These are phyloP conservation scores for Clonostachys solani DNA, from an alignment of 2,329 filamentous ascomycete genomes.

Conservation along the genomic window DNA sequence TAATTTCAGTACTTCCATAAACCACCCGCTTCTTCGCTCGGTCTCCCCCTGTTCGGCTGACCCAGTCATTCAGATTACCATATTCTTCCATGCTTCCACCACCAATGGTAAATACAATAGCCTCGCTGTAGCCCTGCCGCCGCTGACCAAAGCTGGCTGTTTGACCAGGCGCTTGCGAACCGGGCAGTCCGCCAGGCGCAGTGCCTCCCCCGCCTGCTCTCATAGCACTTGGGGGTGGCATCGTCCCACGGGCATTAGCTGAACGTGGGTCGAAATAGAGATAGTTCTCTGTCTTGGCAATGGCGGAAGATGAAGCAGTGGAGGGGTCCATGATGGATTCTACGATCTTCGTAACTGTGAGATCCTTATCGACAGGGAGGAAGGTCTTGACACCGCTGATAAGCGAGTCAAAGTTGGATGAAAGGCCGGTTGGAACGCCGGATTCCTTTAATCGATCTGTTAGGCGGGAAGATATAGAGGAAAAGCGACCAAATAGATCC, in stretches of 20 bases:
- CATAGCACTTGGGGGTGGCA: constrained; percentile 71
- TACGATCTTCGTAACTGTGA: constrained; percentile 96
- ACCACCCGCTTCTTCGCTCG: constrained; percentile 75
- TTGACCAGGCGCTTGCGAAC: constrained; percentile 54
- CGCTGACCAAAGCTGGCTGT: constrained; percentile 86
- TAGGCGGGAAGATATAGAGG: constrained; percentile 82
- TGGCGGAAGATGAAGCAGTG: constrained; percentile 82
- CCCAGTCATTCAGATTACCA: constrained; percentile 96
- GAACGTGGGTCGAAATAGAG: constrained; percentile 96
- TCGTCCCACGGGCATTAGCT: constrained; percentile 86
- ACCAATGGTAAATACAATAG: constrained; percentile 90
- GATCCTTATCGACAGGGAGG: constrained; percentile 89
- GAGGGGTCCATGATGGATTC: constrained; percentile 97
- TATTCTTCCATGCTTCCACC: constrained; percentile 99
- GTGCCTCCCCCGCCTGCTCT: constrained; percentile 33
- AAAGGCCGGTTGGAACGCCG: constrained; percentile 63
- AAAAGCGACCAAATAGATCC: constrained; percentile 91
- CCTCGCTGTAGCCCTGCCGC: constrained; percentile 83
- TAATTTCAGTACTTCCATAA: constrained; percentile 87
- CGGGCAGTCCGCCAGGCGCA: constrained; percentile 45
- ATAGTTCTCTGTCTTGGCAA: constrained; percentile 94
- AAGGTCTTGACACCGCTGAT: constrained; percentile 98
- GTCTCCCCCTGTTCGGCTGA: constrained; percentile 66
- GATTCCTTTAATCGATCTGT: constrained; percentile 94
- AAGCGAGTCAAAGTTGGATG: constrained; percentile 85